phyloP scores from a whole-genome alignment of 1,284 basidiomycete species.

The Dichomitus squalens region DNA sequence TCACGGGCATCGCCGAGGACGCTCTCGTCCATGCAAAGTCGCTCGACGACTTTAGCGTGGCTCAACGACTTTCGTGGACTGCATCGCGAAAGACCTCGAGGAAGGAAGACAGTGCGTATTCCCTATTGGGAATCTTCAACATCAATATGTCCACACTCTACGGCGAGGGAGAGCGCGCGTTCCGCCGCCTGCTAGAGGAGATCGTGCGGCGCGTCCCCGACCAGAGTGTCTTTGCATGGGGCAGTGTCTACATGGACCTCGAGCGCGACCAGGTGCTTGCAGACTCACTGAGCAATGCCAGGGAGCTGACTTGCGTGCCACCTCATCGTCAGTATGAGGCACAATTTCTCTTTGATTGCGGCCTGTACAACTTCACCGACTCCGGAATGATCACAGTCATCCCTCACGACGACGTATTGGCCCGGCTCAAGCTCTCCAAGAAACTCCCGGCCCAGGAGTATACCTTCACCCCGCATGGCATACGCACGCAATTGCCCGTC shows the following conservation, averaged over 20 bases:
- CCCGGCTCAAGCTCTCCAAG: not conserved
- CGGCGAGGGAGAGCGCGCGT: too few relatives aligned
- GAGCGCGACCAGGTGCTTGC: too few relatives aligned
- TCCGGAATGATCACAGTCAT: not conserved
- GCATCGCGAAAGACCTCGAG: constrained; percentile 2
- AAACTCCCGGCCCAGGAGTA: not conserved
- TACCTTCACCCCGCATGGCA: not conserved
- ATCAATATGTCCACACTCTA: constrained; percentile 12
- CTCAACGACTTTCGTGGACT: too few relatives aligned
- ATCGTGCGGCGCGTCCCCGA: constrained; percentile 9
- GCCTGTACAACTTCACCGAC: not conserved
- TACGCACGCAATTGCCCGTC: not conserved
- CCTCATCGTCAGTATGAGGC: too few relatives aligned
- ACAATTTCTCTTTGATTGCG: too few relatives aligned
- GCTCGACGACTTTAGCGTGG: constrained; percentile 8
- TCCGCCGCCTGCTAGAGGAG: constrained; percentile 10
- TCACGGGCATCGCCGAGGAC: constrained; percentile 4
- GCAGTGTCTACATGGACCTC: not conserved
- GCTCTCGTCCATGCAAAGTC: not conserved
- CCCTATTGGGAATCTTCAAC: constrained; percentile 9
- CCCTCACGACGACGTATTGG: not conserved
- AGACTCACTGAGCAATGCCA: too few relatives aligned
- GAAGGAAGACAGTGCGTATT: constrained; percentile 6
- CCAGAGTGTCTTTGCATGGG: constrained; percentile 11
- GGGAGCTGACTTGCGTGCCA: too few relatives aligned